Evolutionary conservation across 2,329 filamentous ascomycete genomes (phyloP).

Genomic region (Hypoxylon sp.): DNA sequence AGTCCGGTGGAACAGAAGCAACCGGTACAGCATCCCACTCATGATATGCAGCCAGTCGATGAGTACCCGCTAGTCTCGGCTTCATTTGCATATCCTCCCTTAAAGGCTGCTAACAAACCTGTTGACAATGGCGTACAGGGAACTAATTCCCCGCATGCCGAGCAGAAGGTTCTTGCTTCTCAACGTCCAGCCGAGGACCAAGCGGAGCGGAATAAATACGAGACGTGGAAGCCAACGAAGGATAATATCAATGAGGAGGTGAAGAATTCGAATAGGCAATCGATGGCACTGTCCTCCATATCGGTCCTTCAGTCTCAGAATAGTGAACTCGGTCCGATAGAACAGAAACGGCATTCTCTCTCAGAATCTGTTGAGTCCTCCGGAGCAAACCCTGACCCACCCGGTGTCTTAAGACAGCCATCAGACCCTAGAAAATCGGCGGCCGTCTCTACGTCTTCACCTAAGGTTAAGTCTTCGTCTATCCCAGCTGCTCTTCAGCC

Average conservation of each 20-base stretch:
- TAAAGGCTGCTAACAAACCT: slow-evolving; percentile 29
- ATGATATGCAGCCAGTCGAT: slow-evolving; percentile 38
- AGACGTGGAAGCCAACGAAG: slow-evolving; percentile 46
- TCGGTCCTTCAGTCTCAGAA: slow-evolving; percentile 51
- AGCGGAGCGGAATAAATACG: slow-evolving; percentile 40
- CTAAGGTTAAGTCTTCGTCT: slow-evolving; percentile 24
- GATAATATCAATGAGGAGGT: slow-evolving; percentile 19
- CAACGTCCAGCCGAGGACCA: slow-evolving; percentile 15
- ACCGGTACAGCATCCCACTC: slow-evolving; percentile 16
- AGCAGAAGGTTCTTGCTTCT: slow-evolving; percentile 35
- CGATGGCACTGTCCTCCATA: slow-evolving; percentile 41
- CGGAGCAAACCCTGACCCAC: slow-evolving; percentile 19
- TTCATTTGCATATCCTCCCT: slow-evolving; percentile 51
- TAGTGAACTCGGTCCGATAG: slow-evolving; percentile 46
- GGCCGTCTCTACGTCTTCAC: slow-evolving; percentile 4
- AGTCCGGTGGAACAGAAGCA: slow-evolving; percentile 40
- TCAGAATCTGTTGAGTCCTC: slow-evolving; percentile 20
- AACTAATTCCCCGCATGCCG: slow-evolving; percentile 7
- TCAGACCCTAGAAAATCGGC: slow-evolving; percentile 33
- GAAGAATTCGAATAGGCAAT: slow-evolving; percentile 27
- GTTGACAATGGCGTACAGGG: slow-evolving; percentile 3
- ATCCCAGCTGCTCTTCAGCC: slow-evolving; percentile 41
- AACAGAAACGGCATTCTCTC: slow-evolving; percentile 44
- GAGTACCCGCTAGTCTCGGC: slow-evolving; percentile 51
- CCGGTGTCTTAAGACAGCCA: slow-evolving; percentile 39